Base-by-base conservation (phyloP, 169 alveolate genomes). In the Plasmodium fragile region DNA sequence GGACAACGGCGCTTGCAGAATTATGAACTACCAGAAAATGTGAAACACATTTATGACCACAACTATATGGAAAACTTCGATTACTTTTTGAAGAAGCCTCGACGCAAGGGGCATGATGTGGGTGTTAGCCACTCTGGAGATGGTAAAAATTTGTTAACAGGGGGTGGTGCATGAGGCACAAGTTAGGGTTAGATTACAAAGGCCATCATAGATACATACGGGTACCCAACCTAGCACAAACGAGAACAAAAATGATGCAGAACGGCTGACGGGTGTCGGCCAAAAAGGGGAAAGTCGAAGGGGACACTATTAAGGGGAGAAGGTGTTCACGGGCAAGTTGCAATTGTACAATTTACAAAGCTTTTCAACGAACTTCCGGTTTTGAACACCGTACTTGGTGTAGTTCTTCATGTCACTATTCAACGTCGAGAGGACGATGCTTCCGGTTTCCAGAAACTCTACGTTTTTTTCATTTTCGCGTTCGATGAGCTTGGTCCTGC, bases 331-430 rank as follows among this genome's bases (percentile, higher is more conserved):
- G 34, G 94, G 94, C 45, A 89, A 89, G 43, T 89, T 89, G 53
- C 94, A 89, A 34, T 89, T 89, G 43, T 89, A 89, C 90, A 89
- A n/a, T 69, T 89, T 89, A 30, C 94, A 89, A n/a, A 89, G 49
- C 30, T 78, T 89, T 52, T 89, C 94, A 89, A 69, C 52, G 41
- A 78, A 55, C 70, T 70, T 89, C 36, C 81, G 65, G 5, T 70
- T 77, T 4, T 69, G 8, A 22, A 18, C 49, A 25, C 34, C 11
- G 49, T 5, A 10, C 16, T 36, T 70, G 32, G 34, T 55, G 49
- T 79, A 89, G 52, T 34, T 39, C 45, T 78, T 77, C 45, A 89
- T 89, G 13, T 78, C 81, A 41, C 69, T 78, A 13, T 89, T 89
- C 49, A 89, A 45, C 36, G 89, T 78, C 30, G 94, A 89, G 10